Evolutionary conservation across 495 filamentous ascomycete species (phyloP).

Genomic region (Letharia lupina): DNA sequence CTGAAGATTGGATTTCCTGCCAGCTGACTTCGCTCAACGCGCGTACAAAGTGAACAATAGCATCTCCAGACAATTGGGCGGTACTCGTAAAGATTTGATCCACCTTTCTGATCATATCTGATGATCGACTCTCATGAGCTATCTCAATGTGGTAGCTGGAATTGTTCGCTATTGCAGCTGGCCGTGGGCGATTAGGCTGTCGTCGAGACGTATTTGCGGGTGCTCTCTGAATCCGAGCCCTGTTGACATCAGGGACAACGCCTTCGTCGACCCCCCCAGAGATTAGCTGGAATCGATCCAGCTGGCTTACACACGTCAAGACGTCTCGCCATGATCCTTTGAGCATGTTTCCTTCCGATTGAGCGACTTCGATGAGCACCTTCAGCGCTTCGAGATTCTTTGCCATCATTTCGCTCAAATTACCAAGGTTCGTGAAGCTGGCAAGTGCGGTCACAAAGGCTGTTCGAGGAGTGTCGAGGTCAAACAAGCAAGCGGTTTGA

Average conservation of each 20-base stretch:
- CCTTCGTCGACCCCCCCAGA: conserved; percentile 89
- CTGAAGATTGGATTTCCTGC: conserved; percentile 97
- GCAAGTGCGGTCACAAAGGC: conserved; percentile 92
- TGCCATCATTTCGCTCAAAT: conserved; percentile 86
- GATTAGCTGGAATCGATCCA: conserved; percentile 92
- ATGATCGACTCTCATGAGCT: conserved; percentile 81
- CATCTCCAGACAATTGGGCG: conserved; percentile 83
- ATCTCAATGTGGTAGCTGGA: conserved; percentile 74
- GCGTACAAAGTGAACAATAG: conserved; percentile 94
- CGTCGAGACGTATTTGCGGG: conserved; percentile 43
- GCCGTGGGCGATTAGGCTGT: conserved; percentile 55
- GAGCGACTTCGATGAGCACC: conserved; percentile 79
- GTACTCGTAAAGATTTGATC: conserved; percentile 96
- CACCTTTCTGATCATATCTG: conserved; percentile 84
- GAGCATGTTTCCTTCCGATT: conserved; percentile 82
- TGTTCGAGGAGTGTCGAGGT: conserved; percentile 78
- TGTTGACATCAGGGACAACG: conserved; percentile 84
- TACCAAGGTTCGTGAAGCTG: conserved; percentile 90
- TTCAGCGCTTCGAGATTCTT: conserved; percentile 96
- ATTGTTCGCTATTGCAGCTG: conserved; percentile 54
- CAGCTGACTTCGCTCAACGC: conserved; percentile 94
- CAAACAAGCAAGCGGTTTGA: conserved; percentile 85
- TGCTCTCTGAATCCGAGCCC: conserved; percentile 57
- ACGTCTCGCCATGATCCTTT: conserved; percentile 92
- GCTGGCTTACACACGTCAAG: conserved; percentile 88